A percentile compares a stretch with the other conserved stretches of the same genome.
phyloP scores from a whole-genome alignment of 257 asterid species.

The Solanum dulcamara region DNA sequence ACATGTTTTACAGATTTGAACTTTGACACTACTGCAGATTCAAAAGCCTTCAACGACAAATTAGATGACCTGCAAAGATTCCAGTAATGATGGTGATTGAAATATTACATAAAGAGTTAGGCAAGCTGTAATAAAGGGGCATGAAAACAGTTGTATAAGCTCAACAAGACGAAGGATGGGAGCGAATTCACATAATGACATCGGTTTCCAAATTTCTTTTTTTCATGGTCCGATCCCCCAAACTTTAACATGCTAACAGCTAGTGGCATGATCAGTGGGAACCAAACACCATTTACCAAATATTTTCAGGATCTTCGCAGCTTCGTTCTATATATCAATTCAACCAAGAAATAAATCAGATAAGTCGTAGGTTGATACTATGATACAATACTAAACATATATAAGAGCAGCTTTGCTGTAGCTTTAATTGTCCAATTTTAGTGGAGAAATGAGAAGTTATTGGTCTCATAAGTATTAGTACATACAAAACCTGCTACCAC shows the following conservation, averaged over 20 bases:
- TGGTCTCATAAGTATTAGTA: background rate
- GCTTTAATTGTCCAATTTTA: background rate
- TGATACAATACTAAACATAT: background rate
- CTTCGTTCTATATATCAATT: background rate
- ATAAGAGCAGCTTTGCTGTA: background rate
- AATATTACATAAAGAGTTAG: background rate
- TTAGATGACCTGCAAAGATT: slow-evolving; percentile 51
- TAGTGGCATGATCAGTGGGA: background rate
- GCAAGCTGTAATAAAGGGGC: background rate
- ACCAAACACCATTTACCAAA: background rate
- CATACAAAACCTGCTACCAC: background rate
- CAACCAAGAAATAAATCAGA: background rate
- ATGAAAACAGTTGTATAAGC: background rate
- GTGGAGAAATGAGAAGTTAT: background rate
- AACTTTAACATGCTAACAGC: background rate
- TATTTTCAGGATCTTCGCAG: background rate
- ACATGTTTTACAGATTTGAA: slow-evolving; percentile 48
- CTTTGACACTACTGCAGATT: slow-evolving; percentile 38
- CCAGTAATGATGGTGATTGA: background rate
- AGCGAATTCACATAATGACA: background rate
- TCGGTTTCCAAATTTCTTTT: background rate
- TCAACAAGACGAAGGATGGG: background rate
- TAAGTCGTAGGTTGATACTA: background rate
- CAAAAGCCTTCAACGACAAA: slow-evolving; percentile 56
- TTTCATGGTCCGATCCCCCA: background rate